Evolutionary conservation across 2,329 filamentous ascomycete genomes (phyloP).

Genomic region (Colletotrichum viniferum): DNA sequence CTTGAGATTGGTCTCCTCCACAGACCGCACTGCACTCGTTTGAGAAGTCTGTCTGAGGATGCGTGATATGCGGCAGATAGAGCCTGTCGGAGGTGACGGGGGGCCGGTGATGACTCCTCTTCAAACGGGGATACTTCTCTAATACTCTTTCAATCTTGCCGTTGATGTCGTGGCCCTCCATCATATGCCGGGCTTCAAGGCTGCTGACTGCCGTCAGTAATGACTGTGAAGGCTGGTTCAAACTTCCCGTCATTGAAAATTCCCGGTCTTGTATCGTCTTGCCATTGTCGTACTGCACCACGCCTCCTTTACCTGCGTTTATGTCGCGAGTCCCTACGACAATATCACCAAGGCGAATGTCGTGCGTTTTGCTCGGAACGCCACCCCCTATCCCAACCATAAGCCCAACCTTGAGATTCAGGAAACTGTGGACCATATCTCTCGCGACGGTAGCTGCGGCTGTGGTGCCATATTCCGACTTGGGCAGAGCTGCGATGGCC

Average conservation of each 20-base stretch:
- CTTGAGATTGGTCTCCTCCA: neutral
- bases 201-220: constrained; percentile 15
- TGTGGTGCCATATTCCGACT: constrained; percentile 1
- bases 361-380: constrained; percentile 21
- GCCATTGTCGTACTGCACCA: constrained; percentile 24
- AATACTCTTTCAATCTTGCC: constrained; percentile 6
- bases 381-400: constrained; percentile 29
- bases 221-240: neutral
- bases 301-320: neutral
- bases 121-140: neutral
- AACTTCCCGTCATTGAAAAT: constrained; percentile 3
- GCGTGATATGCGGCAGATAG: no score
- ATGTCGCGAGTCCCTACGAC: constrained; percentile 10
- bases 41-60: no score
- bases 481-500: constrained; percentile 22
- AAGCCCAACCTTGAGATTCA: neutral
- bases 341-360: constrained; percentile 24
- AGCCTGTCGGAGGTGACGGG: no score
- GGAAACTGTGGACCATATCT: constrained; percentile 30
- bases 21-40: neutral
- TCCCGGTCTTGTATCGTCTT: neutral
- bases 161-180: constrained; percentile 2
- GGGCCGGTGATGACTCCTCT: no score
- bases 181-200: constrained; percentile 1
- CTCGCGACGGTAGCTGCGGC: constrained; percentile 24